Base-by-base conservation (phyloP, 208 protist genomes). In the Trypanosoma conorhini region DNA sequence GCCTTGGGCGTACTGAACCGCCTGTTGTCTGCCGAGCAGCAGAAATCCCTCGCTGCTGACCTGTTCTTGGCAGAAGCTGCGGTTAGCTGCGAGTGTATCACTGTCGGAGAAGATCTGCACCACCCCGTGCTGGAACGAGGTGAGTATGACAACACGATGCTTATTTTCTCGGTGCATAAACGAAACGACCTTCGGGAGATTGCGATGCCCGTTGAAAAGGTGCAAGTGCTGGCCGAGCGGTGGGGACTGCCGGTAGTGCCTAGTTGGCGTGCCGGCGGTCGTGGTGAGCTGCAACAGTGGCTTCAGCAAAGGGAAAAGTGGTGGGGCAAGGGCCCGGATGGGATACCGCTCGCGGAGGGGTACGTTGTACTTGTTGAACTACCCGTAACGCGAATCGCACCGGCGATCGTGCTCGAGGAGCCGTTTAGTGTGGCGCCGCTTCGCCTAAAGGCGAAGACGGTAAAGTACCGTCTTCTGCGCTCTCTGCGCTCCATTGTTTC, bases 371-470 rank as follows among this genome's bases (percentile, higher is more conserved):
- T 94, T 28, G 55, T 94, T 13, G 82, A 93, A 61, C 35, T 83
- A 3, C 64, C 75, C 33, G 12, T 31, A 13, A 44, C 58, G 12
- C 40, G 28, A 58, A 33, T 74, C 22, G 19, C 28, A 35, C 26
- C 60, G 38, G 15, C 8, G 9, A 22, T 38, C 46, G 22, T 17
- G 4, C 46, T 42, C 4, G 22, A 48, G n/a, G n/a, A 48, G 8
- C 48, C 69, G 5, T 67, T 55, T 59, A 90, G 77, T 76, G 71
- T 85, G 22, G 65, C 56, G 5, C 86, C 85, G 2, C 44, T 96
- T 61, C 87, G 92, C 0, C 73, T 97, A 35, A 97, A 97, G 74
- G 70, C 85, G 7, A 97, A 97, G 60, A 94, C 89, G 5, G 76
- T 83, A 8, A 62, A 71, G 61, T 97, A 97, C 74, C 65, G 82